Percentiles rank a stretch among this genome's conserved stretches.
Conservation (phyloP, 2,329 filamentous ascomycete species). For the Hypomyces rosellus region DNA sequence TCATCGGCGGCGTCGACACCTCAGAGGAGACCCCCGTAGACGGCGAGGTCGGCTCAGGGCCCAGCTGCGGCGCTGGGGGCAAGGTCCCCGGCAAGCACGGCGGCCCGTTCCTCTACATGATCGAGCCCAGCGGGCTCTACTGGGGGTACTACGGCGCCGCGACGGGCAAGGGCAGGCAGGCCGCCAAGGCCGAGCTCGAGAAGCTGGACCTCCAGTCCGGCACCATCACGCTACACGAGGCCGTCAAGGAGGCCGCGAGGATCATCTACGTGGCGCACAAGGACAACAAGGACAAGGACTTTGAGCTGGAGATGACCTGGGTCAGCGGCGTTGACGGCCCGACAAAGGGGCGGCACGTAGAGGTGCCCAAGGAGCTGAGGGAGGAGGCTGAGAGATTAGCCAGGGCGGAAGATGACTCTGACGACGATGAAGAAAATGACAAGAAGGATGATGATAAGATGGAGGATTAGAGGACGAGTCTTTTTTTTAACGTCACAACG, state of each 20-base stretch:
- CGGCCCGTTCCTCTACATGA: constrained; percentile 95
- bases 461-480: constrained; percentile 61
- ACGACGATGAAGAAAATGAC: constrained; percentile 72
- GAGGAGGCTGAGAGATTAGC: constrained; percentile 92
- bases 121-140: constrained; percentile 93
- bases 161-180: constrained; percentile 92
- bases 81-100: constrained; percentile 71
- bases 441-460: constrained; percentile 70
- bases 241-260: constrained; percentile 89
- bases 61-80: constrained; percentile 72
- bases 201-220: constrained; percentile 83
- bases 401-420: constrained; percentile 80
- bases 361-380: constrained; percentile 82
- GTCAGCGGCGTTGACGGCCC: constrained; percentile 79
- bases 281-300: constrained; percentile 99
- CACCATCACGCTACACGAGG: constrained; percentile 73
- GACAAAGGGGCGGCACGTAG: constrained; percentile 86
- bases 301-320: constrained; percentile 99
- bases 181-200: constrained; percentile 96
- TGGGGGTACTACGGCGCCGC: constrained; percentile 99
- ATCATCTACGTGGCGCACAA: constrained; percentile 98
- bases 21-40: constrained; percentile 81
- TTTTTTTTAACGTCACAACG: constrained; percentile 11
- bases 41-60: constrained; percentile 81
- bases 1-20: constrained; percentile 88